Evolutionary conservation across 345 rosid species (phyloP).

Genomic region (Citrus australasica): DNA sequence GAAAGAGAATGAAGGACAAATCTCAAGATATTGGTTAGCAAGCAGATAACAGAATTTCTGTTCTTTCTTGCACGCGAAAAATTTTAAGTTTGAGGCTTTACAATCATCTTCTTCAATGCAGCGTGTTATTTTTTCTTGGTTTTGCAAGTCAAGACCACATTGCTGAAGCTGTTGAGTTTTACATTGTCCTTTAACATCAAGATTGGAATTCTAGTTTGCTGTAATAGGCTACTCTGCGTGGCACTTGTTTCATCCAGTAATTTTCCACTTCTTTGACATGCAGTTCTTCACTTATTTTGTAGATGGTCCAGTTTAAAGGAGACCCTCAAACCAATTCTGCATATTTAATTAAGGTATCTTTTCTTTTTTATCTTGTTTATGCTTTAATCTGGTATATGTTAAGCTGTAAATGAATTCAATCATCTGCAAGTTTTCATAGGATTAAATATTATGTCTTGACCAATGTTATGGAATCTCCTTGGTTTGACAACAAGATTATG

Average conservation of each 20-base stretch:
- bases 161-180: neutral
- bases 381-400: neutral
- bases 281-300: conserved; percentile 89
- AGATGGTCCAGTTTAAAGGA: conserved; percentile 68
- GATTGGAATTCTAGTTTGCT: neutral
- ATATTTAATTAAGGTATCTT: conserved; percentile 60
- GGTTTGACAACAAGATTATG: neutral
- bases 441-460: neutral
- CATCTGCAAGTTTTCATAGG: neutral
- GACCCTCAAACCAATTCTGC: conserved; percentile 65
- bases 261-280: conserved; percentile 72
- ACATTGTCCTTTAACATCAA: neutral
- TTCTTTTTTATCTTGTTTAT: neutral
- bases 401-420: neutral
- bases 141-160: neutral
- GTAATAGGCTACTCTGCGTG: neutral
- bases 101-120: neutral
- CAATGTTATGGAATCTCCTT: neutral
- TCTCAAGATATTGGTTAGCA: neutral
- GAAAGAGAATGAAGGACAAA: neutral
- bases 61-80: neutral
- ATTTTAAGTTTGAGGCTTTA: neutral
- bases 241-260: conserved; percentile 49
- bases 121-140: neutral
- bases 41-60: neutral